Evolutionary conservation across 2,329 filamentous ascomycete species (phyloP), one percentile per base, ranked within the genome.

Genomic region (Rachicladosporium sp.): DNA sequence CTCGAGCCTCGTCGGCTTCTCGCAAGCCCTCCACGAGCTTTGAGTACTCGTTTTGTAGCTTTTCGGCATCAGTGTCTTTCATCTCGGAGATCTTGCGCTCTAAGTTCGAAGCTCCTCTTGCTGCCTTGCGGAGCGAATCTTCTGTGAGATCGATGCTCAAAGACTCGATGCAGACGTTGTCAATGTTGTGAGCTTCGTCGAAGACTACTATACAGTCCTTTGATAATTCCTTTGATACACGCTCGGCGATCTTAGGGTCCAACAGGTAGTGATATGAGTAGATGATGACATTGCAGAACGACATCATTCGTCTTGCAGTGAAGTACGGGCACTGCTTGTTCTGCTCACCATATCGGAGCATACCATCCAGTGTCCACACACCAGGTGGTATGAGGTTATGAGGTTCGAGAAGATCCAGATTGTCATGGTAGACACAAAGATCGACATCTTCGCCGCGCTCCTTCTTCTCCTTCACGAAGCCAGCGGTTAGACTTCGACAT

Each of bases 171-270:
- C 93, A 98, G 43, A 98, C 91, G 57, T 98, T 98, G 70, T 98
- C 91, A 51, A 98, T 98, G 56, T 98, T 98, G 66, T 98, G 91
- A 10, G 91, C 91, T 62, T 98, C 91, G 55, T 98, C 91, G 49
- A 98, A 98, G 3, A 98, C 91, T 12, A 98, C 85, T 38, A 98
- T 98, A 59, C 88, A 95, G 60, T 98, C 93, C 52, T 95, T 95
- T 0, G 91, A 95, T 8, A 98, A 75, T 55, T 98, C 91, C 60
- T 82, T 87, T 0, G 91, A 96, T 2, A 96, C 88, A 43, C 89
- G 65, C 57, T 98, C 91, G 9, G 91, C 91, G 53, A 98, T 98
- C 60, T 98, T 98, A 2, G 91, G 91, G 54, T 98, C 93, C 10
- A 98, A 75, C 3, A 98, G 75, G 56, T 98, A 98, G 62, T 98